Conservation (phyloP, 2,329 filamentous ascomycete species). For the Onygena corvina region DNA sequence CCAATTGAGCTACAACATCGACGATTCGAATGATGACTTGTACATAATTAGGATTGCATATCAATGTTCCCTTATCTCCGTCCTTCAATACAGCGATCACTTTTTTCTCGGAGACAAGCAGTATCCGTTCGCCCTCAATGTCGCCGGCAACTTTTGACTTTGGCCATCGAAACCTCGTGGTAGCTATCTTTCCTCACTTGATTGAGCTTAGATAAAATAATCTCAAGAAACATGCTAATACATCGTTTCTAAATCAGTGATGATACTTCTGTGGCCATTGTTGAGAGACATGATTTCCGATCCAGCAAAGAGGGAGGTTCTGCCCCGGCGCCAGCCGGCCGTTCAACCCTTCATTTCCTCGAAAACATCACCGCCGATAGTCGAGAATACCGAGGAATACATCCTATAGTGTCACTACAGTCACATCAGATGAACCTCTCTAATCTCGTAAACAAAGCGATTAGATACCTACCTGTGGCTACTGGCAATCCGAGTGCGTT, state of each 20-base stretch:
- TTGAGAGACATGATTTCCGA: slow-evolving; percentile 42
- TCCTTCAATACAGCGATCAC: not conserved
- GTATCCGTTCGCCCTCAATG: not conserved
- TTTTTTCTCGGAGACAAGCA: not conserved
- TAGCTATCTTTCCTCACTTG: slow-evolving; percentile 13
- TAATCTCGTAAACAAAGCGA: slow-evolving; percentile 52
- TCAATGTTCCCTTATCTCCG: slow-evolving; percentile 2
- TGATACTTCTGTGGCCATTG: slow-evolving; percentile 78
- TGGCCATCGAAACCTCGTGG: slow-evolving; percentile 70
- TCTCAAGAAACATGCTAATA: not conserved
- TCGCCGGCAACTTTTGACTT: slow-evolving; percentile 22
- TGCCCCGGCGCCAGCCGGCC: not conserved
- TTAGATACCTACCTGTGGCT: slow-evolving; percentile 42
- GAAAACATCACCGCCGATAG: slow-evolving; percentile 72
- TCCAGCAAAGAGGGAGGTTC: not conserved
- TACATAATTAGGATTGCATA: not conserved
- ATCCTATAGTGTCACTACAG: slow-evolving; percentile 61
- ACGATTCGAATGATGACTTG: no score
- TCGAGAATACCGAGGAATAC: slow-evolving; percentile 60
- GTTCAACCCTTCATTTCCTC: slow-evolving; percentile 60
- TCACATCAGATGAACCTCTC: slow-evolving; percentile 65
- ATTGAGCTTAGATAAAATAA: not conserved
- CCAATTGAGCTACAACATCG: no score
- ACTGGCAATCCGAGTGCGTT: not conserved
- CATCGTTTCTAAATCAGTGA: slow-evolving; percentile 44